phyloP scores from a whole-genome alignment of 345 rosid species.

The Eucalyptus curtisii region DNA sequence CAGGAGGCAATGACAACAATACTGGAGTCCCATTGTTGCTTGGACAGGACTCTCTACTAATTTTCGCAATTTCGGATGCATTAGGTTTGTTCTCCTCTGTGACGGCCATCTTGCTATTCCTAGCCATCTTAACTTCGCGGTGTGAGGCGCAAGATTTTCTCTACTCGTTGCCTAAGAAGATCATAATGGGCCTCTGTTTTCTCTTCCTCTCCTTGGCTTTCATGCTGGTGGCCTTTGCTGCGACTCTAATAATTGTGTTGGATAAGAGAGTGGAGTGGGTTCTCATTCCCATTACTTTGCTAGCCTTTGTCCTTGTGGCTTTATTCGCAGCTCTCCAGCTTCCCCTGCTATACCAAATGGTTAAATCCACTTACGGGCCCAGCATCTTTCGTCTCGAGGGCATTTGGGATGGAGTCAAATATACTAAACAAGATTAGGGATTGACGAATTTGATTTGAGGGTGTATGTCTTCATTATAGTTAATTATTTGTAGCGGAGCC shows the following conservation, averaged over 20 bases:
- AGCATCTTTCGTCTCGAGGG: neutral
- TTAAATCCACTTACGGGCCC: neutral
- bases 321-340: neutral
- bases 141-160: conserved; percentile 11
- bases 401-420: neutral
- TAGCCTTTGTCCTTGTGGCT: neutral
- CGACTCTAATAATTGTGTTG: neutral
- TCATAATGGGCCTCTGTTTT: neutral
- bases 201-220: neutral
- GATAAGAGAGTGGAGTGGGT: neutral
- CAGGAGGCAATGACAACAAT: neutral
- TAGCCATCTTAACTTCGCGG: neutral
- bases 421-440: neutral
- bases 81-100: conserved; percentile 1
- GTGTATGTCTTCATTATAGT: accelerated
- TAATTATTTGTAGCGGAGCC: no score
- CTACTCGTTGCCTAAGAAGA: neutral
- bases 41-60: neutral
- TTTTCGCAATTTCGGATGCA: conserved; percentile 8
- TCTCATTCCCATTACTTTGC: neutral
- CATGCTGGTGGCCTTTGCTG: neutral
- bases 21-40: neutral
- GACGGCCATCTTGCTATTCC: conserved; percentile 5
- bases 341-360: neutral
- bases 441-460: no score